These are phyloP conservation scores for Cryptosporidium baileyi DNA, from an alignment of 169 alveolate species.

Conservation along the genomic window DNA sequence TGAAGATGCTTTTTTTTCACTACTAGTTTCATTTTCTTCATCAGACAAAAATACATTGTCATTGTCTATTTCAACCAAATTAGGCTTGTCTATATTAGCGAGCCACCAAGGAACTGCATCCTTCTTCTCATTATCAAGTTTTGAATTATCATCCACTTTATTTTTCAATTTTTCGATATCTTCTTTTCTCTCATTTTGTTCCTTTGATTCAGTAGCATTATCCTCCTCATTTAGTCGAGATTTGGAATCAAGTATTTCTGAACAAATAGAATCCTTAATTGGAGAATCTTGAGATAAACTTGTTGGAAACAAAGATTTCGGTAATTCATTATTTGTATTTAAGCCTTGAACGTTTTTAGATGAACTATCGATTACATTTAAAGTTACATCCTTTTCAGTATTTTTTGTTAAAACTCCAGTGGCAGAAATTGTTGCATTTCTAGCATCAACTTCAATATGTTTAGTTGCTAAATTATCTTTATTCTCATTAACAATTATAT, in stretches of 20 bases:
- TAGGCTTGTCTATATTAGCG: conserved; percentile 48
- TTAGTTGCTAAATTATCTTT: not conserved
- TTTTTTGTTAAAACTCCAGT: not conserved
- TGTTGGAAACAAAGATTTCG: not conserved
- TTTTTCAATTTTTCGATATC: conserved; percentile 17
- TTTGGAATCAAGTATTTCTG: not conserved
- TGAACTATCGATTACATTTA: not conserved
- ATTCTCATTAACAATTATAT: not conserved
- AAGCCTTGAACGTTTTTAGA: not conserved
- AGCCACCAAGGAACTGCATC: conserved; percentile 65
- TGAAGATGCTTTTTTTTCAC: not conserved
- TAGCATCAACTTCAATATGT: not conserved
- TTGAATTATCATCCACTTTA: not conserved
- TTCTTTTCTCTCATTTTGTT: conserved; percentile 24
- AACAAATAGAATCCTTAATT: not conserved
- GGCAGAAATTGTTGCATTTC: not conserved
- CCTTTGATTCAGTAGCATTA: not conserved
- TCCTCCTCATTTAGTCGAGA: not conserved
- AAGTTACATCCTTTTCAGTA: not conserved
- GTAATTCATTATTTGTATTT: not conserved
- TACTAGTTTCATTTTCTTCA: not conserved
- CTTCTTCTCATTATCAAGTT: not conserved
- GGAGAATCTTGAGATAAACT: not conserved
- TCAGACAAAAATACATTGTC: conserved; percentile 47
- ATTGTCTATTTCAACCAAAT: conserved; percentile 47